Base-by-base conservation (phyloP, 2,329 filamentous ascomycete genomes). In the Trichoderma koningii region DNA sequence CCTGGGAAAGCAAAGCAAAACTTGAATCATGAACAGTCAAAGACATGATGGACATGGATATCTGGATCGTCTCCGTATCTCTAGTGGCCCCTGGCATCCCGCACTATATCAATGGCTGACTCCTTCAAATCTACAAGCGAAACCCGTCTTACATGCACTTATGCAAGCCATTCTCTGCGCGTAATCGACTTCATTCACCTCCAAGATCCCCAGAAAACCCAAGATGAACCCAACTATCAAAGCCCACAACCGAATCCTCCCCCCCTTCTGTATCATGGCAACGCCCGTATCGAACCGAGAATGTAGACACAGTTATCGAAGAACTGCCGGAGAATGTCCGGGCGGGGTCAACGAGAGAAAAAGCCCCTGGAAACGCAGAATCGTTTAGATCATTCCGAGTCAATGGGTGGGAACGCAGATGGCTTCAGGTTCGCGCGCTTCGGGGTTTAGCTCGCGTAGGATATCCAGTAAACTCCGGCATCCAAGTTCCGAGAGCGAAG, bases 341-440 rank as follows among this genome's bases (percentile, higher is more conserved):
- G 45, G 56, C 56, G 56, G 56, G 56, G 56, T 51, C 42, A 42
- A 41, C 17, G 47, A 60, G 17, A 7, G 21, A 10, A 19, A 41
- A 48, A 26, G 56, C 34, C 34, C 28, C 23, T 19, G 42, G 42
- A 45, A 7, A 45, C 19, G 19, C 15, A 34, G 14, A 55, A 12
- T 41, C 28, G 19, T 19, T 55, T 38, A 38, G 34, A 38, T 38
- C 34, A 38, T 38, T 38, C 1, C 34, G 34, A 14, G 34, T 38
- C 34, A 14, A 38, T 5, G 1, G 12, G 34, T 38, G 34, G 34
- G 34, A 38, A 38, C 34, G 34, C 42, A 21, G 7, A 15, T 21
- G 19, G 7, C 21, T 17, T 42, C 45, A 17, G 14, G 12, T 38
- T 14, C 4, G 34, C 23, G 34, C 30, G 17, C 6, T 17, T 60